A percentile compares a stretch with the other conserved stretches of the same genome.
Conservation (phyloP, 495 filamentous ascomycete genomes). For the Corynascus novoguineensis region DNA sequence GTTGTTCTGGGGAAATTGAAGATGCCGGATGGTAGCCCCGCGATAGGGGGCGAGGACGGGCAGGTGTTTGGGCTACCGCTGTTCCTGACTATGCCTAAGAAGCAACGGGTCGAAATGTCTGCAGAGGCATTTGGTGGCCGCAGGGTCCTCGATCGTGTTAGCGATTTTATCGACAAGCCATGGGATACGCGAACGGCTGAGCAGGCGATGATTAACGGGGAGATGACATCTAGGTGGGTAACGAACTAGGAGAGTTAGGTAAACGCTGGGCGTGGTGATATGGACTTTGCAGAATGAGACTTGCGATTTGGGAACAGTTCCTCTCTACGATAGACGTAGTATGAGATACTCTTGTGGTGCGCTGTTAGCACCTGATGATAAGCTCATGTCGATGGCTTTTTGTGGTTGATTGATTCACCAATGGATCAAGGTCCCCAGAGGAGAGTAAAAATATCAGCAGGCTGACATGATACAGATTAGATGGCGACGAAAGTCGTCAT, state of each 20-base stretch:
- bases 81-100: slow-evolving; percentile 53
- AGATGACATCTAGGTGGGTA: neutral
- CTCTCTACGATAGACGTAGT: neutral
- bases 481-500: neutral
- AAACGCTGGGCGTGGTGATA: neutral
- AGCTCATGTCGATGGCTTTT: neutral
- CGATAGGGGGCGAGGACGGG: slow-evolving; percentile 13
- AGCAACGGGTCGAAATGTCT: slow-evolving; percentile 44
- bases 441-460: neutral
- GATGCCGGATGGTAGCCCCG: slow-evolving; percentile 25
- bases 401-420: neutral
- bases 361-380: neutral
- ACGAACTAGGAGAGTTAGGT: neutral
- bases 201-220: neutral
- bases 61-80: slow-evolving; percentile 44
- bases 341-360: neutral
- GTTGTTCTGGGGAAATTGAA: slow-evolving; percentile 53
- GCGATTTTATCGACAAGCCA: slow-evolving; percentile 30
- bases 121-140: slow-evolving; percentile 46
- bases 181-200: slow-evolving; percentile 25
- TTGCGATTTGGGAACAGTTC: slow-evolving; percentile 9
- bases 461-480: no score
- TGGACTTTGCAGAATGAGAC: neutral
- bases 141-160: slow-evolving; percentile 48
- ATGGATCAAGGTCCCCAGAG: neutral